These are phyloP conservation scores for Colletotrichum sp. DNA, from an alignment of 2,329 filamentous ascomycete species.

Conservation along the genomic window DNA sequence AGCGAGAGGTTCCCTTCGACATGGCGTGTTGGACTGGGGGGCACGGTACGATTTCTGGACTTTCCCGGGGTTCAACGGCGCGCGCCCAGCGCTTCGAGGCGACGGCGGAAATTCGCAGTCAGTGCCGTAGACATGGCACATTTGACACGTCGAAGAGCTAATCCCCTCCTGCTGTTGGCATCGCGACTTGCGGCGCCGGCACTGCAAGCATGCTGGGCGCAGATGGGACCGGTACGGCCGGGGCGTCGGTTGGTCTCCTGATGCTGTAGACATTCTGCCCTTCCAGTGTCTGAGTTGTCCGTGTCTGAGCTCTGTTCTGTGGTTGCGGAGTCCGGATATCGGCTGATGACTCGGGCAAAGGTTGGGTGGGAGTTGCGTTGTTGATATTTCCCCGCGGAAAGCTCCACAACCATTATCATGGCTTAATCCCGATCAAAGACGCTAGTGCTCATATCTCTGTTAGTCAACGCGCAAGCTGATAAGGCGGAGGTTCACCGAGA, in stretches of 20 bases:
- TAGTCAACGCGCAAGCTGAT: slow-evolving; percentile 20
- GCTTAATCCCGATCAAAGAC: not conserved
- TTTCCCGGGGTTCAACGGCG: slow-evolving; percentile 18
- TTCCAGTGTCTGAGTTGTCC: not conserved
- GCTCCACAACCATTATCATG: slow-evolving; percentile 9
- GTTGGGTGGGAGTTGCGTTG: not conserved
- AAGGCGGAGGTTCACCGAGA: slow-evolving; percentile 20
- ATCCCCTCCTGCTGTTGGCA: slow-evolving; percentile 59
- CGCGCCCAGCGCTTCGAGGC: slow-evolving; percentile 8
- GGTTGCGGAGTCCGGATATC: slow-evolving; percentile 10
- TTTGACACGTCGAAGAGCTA: slow-evolving; percentile 55
- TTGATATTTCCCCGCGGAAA: slow-evolving; percentile 23
- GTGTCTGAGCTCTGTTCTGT: not conserved
- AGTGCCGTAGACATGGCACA: slow-evolving; percentile 63
- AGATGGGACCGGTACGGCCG: slow-evolving; percentile 68
- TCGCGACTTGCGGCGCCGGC: slow-evolving; percentile 64
- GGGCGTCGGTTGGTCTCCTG: slow-evolving; percentile 13
- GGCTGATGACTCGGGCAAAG: slow-evolving; percentile 13
- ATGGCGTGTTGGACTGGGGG: slow-evolving; percentile 1
- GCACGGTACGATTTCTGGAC: slow-evolving; percentile 8
- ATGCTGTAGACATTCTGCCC: not conserved
- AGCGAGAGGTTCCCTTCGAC: slow-evolving; percentile 11
- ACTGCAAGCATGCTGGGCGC: slow-evolving; percentile 64
- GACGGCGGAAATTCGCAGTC: slow-evolving; percentile 56
- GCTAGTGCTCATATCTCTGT: slow-evolving; percentile 3